These are phyloP conservation scores for Schrenkiella parvula DNA, from an alignment of 345 rosid species.

Conservation along the genomic window DNA sequence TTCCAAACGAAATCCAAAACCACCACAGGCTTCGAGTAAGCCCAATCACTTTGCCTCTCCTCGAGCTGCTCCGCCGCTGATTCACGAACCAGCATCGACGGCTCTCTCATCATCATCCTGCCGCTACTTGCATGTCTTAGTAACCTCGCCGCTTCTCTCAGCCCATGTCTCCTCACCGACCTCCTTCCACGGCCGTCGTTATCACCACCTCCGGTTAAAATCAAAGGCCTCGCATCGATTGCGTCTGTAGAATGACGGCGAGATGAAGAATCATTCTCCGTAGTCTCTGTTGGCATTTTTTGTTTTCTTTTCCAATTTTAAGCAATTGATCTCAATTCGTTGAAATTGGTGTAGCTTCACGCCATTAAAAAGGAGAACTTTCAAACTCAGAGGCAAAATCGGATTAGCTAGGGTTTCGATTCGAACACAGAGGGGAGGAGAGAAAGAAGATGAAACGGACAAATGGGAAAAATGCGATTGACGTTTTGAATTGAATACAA, in stretches of 20 bases:
- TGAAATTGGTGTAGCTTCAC: slow-evolving; percentile 9
- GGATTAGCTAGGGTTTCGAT: slow-evolving; percentile 27
- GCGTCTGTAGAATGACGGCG: slow-evolving; percentile 45
- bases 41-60: slow-evolving; percentile 99
- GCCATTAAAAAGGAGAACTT: slow-evolving; percentile 6
- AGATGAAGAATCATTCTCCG: slow-evolving; percentile 1
- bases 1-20: slow-evolving; percentile 83
- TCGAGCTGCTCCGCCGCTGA: slow-evolving; percentile 95
- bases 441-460: slow-evolving; percentile 13
- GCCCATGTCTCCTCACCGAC: slow-evolving; percentile 59
- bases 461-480: slow-evolving; percentile 9
- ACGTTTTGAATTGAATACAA: background rate
- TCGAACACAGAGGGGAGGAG: background rate
- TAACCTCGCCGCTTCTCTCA: slow-evolving; percentile 79
- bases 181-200: slow-evolving; percentile 33
- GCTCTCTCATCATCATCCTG: slow-evolving; percentile 84
- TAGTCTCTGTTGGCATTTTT: slow-evolving; percentile 20
- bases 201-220: slow-evolving; percentile 32
- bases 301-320: background rate
- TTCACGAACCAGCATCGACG: slow-evolving; percentile 91
- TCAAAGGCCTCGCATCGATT: slow-evolving; percentile 61
- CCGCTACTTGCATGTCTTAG: slow-evolving; percentile 92
- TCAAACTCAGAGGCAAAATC: slow-evolving; percentile 17
- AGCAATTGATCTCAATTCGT: background rate
- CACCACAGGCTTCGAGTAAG: slow-evolving; percentile 92